Base-by-base conservation (phyloP, 163 green algal species). In the Chlorella variabilis region DNA sequence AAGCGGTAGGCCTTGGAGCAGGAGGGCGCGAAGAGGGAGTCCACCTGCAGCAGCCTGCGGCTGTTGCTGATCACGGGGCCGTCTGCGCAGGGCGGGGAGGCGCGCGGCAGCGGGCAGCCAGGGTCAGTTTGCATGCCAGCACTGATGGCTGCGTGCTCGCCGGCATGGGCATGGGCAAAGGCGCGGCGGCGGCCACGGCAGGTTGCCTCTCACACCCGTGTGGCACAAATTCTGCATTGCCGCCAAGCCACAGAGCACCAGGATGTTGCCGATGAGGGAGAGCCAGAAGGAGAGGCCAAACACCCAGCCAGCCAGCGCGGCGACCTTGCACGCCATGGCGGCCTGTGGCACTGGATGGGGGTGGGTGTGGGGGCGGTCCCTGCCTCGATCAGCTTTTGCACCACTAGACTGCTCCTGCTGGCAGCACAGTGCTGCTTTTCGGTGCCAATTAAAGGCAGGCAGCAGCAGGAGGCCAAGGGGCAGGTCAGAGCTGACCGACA, bases 1-100 rank as follows among this genome's bases (percentile, higher is more conserved):
- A 81, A 81, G 41, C 59, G 59, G 75, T 74, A 81, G 27, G 61
- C 68, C 39, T 65, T 62, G 59, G 29, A 36, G 42, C 75, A 81
- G 59, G 75, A 39, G n/a, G 61, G 29, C 3, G n/a, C 18, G 23
- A 73, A 59, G 41, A 61, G 18, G 23, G 56, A 17, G 23, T 18
- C 8, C 42, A 74, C 36, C 75, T 54, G 39, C n/a, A 81, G 75
- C 39, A 74, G 41, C 36, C 68, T 51, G 59, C 61, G 63, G 48
- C 31, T 58, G 45, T 69, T 83, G 77, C 45, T 42, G 48, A 54
- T 33, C 13, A n/a, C n/a, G 31, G 58, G 41, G n/a, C 41, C 59
- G 61, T 54, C 33, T 23, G 61, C 25, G n/a, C 49, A 65, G 15
- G 45, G 25, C 23, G 38, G 65, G 1, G 65, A 2, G 36, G 34